phyloP scores from a whole-genome alignment of 2,329 filamentous ascomycete genomes.

The Epichloe bromicola region DNA sequence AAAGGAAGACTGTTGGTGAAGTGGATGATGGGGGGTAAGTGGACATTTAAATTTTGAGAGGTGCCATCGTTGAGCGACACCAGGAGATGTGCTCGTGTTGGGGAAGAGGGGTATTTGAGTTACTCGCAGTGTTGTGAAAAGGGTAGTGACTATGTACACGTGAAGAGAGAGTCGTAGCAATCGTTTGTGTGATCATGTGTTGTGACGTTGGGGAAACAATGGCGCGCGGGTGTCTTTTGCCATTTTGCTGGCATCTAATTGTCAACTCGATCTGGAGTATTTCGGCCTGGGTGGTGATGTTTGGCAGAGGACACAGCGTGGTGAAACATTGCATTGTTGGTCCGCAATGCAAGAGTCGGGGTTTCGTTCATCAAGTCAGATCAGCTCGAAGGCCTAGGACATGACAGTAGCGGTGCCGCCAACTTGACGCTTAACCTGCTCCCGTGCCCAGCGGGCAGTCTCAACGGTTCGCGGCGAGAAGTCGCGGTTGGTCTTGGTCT shows the following conservation, averaged over 20 bases:
- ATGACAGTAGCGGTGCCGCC: conserved; percentile 39
- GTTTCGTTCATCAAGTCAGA: not conserved
- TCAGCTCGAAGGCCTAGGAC: conserved; percentile 29
- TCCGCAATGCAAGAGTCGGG: not conserved
- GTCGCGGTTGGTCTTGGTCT: conserved; percentile 80
- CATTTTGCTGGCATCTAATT: not conserved
- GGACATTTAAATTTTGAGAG: not conserved
- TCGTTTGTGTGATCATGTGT: conserved; percentile 20
- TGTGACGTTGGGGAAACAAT: not conserved
- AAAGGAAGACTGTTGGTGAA: not conserved
- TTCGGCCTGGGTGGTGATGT: not conserved
- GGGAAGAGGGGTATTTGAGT: conserved; percentile 23
- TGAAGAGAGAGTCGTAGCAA: conserved; percentile 24
- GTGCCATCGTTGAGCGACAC: not conserved
- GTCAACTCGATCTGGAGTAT: not conserved
- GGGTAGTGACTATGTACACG: conserved; percentile 23
- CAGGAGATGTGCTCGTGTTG: not conserved
- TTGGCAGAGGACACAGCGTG: not conserved
- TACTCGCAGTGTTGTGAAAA: conserved; percentile 23
- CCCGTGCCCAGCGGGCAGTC: conserved; percentile 91
- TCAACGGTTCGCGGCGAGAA: conserved; percentile 77
- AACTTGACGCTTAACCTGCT: conserved; percentile 89
- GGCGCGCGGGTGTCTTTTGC: conserved; percentile 6
- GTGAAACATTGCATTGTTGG: not conserved
- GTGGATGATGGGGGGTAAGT: conserved; percentile 1